Evolutionary conservation across 2,329 filamentous ascomycete species (phyloP), one percentile per base, ranked within the genome.

Genomic region (Phaeosphaeriaceae sp.): DNA sequence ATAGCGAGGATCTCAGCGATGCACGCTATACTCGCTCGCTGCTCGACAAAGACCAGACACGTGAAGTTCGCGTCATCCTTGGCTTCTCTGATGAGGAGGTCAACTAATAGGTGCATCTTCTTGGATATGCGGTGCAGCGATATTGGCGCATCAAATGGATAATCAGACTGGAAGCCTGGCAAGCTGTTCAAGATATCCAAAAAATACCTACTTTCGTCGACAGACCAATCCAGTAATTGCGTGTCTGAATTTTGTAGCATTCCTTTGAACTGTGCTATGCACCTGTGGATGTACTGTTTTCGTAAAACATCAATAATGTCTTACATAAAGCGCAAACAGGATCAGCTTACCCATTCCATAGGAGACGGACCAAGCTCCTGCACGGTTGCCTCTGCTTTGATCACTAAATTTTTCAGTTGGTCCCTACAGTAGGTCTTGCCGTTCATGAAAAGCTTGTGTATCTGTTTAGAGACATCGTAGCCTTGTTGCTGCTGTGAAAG

Each of bases 41-140:
- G 79, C 53, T 83, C 75, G 6, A 82, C 79, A 56, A 84, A 84
- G 1, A 84, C 69, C 4, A 84, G 70, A 3, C 79, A 80, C 15
- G 78, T 78, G 31, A 81, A 78, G 0, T 62, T 61, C 1, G 62
- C 48, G 24, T 56, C 62, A 7, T 61, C 27, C 7, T 54, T 57
- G 15, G 71, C 68, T 61, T 82, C 75, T 2, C 64, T 53, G 4
- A 72, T 60, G 7, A 83, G 68, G 11, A 79, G 58, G 6, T 79
- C 65, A 13, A 80, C 66, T 41, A 81, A 59, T 3, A 48, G 58
- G 48, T 78, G 56, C 1, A 78, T 70, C 56, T 81, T 81, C 9
- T 63, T 56, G 2, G 77, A 77, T 7, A 78, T 17, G 11, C 58
- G 52, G 7, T 67, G 60, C 20, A 70, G 45, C 11, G 63, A 60